These are phyloP conservation scores for Parasitella parasitica DNA, from an alignment of 371 early-diverging fungal species.

Conservation along the genomic window DNA sequence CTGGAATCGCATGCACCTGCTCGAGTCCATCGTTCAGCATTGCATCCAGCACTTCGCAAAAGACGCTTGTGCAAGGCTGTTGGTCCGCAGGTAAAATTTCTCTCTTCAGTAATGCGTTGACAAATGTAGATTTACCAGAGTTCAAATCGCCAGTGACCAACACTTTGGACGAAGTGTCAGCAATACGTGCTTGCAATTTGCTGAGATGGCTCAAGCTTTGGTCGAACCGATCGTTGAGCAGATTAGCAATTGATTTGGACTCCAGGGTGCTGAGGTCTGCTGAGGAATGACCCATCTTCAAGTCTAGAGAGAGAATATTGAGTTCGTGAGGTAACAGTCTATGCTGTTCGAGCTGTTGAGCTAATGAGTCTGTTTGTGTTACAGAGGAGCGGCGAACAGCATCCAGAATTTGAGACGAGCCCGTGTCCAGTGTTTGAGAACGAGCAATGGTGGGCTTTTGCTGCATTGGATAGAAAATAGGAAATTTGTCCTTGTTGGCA, in stretches of 20 bases:
- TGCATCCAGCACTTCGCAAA: conserved; percentile 93
- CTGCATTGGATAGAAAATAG: conserved; percentile 55
- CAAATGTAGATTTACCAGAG: conserved; percentile 95
- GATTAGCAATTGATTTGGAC: conserved; percentile 67
- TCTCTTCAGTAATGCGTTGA: conserved; percentile 92
- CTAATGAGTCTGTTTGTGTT: conserved; percentile 9
- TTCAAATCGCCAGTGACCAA: conserved; percentile 97
- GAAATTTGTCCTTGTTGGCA: conserved; percentile 62
- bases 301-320: conserved; percentile 66
- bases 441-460: conserved; percentile 30
- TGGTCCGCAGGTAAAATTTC: conserved; percentile 93
- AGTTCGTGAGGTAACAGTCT: conserved; percentile 41
- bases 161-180: conserved; percentile 90
- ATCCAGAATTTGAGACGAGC: conserved; percentile 23
- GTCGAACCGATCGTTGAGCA: conserved; percentile 67
- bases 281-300: conserved; percentile 58
- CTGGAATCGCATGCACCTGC: conserved; percentile 88
- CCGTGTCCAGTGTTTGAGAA: conserved; percentile 35
- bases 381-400: conserved; percentile 26
- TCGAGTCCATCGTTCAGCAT: conserved; percentile 80
- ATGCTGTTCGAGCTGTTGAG: conserved; percentile 23
- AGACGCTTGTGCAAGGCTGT: conserved; percentile 94
- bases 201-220: conserved; percentile 75
- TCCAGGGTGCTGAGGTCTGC: conserved; percentile 59
- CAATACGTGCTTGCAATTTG: conserved; percentile 79